Evolutionary conservation across 805 yeast genomes (phyloP), one percentile per base, ranked within the genome.

Genomic region (Saccharomyces paradoxus): DNA sequence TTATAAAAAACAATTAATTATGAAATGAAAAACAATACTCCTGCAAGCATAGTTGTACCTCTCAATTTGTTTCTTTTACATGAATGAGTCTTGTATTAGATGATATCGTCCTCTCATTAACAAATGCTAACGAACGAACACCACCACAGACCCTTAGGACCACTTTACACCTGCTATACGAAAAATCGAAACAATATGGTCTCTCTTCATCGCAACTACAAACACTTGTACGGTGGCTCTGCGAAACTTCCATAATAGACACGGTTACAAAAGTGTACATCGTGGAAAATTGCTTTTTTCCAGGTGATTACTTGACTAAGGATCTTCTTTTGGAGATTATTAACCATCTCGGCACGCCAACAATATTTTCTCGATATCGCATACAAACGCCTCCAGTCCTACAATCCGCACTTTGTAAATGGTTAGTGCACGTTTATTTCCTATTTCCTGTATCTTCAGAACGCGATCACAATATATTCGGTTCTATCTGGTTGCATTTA

Each of bases 391-490:
- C 71, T 1, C 53, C 50, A 17, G 55, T 53, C 1, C 21, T 72
- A 0, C 77, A 74, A 52, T 52, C 54, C 1, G 56, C 60, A 0
- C 52, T 73, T 0, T 56, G 68, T 24, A 63, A 62, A 31, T 74
- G 78, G 78, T 52, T 74, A 24, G 66, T 71, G 1, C 67, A 65
- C 13, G 65, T 71, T 0, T 64, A 60, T 49, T 56, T 63, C 37
- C 56, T 70, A 1, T 58, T 67, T 12, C 63, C 63, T 9, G 62
- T 63, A 21, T 58, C 63, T 2, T 50, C 56, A 4, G 47, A 50
- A 7, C 48, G 26, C 1, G n/a, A 61, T 9, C 60, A 62, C 14
- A 58, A 54, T 1, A 51, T 52, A 22, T 37, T 63, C 2, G 64
- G 64, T 48, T 68, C 74, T 1, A 22, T 67, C 9, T 61, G 72